phyloP scores from a whole-genome alignment of 1,284 basidiomycete species.

The Ustilago bromivora region DNA sequence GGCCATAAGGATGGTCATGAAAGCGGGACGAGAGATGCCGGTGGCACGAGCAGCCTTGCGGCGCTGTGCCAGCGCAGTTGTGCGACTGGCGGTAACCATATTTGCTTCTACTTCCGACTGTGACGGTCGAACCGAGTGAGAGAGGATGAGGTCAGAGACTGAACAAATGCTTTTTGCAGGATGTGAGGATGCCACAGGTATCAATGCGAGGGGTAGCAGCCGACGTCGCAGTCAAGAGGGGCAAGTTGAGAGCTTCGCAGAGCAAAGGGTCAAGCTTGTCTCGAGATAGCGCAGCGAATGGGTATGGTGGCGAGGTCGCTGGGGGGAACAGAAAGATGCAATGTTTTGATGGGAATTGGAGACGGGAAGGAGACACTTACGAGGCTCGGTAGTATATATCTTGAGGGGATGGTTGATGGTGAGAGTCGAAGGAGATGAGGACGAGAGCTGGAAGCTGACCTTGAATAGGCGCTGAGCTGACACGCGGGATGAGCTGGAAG shows the following conservation, averaged over 20 bases:
- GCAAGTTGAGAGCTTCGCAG: conserved; percentile 11
- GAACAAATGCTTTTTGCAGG: conserved; percentile 13
- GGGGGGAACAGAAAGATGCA: not conserved
- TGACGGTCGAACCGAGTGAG: not conserved
- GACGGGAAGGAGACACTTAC: conserved; percentile 18
- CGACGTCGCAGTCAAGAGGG: not conserved
- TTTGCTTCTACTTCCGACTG: conserved; percentile 45
- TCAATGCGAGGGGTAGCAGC: conserved; percentile 2
- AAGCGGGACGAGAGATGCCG: conserved; percentile 44
- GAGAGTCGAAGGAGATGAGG: conserved; percentile 8
- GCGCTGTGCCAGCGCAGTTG: conserved; percentile 47
- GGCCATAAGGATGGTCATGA: conserved; percentile 60
- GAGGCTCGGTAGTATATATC: conserved; percentile 43
- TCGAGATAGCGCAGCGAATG: not conserved
- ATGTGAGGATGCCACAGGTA: not conserved
- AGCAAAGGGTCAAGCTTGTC: conserved; percentile 10
- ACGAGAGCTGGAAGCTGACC: not conserved
- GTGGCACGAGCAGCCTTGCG: conserved; percentile 47
- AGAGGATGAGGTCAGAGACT: conserved; percentile 3
- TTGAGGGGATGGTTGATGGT: conserved; percentile 39
- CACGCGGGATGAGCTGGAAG: conserved; percentile 44
- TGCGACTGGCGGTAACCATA: conserved; percentile 40
- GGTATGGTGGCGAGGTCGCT: conserved; percentile 14
- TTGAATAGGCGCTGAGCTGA: conserved; percentile 9
- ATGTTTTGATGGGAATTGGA: not conserved